phyloP scores from a whole-genome alignment of 176 grass and related monocot species.

The Aegilops speltoides region DNA sequence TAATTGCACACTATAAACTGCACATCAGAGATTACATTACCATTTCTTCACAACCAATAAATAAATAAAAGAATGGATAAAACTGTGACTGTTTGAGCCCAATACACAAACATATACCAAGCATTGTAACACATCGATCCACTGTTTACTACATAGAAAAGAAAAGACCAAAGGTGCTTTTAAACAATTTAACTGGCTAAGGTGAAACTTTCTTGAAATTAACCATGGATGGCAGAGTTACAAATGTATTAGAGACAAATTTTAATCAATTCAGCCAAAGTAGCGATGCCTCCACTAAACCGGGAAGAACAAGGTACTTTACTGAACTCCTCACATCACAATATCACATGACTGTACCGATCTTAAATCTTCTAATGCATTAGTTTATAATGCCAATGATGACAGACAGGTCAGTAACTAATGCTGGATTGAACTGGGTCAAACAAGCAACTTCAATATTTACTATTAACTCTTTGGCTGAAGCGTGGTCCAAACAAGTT shows the following conservation, averaged over 20 bases:
- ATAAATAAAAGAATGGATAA: too few species aligned
- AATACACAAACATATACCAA: not conserved
- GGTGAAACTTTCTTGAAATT: not conserved
- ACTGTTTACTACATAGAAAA: not conserved
- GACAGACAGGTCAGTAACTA: not conserved
- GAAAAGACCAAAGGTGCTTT: not conserved
- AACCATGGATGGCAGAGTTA: not conserved
- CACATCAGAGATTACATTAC: not conserved
- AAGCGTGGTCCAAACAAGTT: not conserved
- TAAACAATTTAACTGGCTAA: not conserved
- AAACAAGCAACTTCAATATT: not conserved
- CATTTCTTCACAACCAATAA: not conserved
- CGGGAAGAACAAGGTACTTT: not conserved
- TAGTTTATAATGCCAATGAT: not conserved
- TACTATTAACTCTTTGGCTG: not conserved
- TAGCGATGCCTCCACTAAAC: not conserved
- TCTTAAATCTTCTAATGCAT: not conserved
- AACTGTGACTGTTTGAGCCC: not conserved
- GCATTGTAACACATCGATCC: not conserved
- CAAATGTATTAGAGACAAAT: not conserved
- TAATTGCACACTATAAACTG: not conserved
- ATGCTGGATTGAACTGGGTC: not conserved
- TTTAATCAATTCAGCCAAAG: not conserved
- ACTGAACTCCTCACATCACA: not conserved
- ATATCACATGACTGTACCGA: not conserved